Percentiles rank a stretch among this genome's conserved stretches.
Conservation (phyloP, 208 protist genomes). For the Leishmania tropica region DNA sequence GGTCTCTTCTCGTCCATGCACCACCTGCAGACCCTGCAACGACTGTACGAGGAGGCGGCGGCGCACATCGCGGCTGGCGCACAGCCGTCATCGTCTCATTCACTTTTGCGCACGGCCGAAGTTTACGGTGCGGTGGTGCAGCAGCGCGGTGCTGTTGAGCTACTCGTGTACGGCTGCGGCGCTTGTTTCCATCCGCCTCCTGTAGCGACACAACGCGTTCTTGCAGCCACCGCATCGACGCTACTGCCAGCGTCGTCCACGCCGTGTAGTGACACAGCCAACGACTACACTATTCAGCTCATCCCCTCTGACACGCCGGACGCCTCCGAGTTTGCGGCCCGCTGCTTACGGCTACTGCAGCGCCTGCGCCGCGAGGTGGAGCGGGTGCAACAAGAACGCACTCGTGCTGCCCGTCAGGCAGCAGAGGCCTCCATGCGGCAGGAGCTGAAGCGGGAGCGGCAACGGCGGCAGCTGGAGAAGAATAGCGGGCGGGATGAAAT, state of each 20-base stretch:
- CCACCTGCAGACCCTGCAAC: conserved; percentile 17
- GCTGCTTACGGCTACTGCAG: conserved; percentile 20
- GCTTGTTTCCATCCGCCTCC: conserved; percentile 25
- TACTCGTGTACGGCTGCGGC: conserved; percentile 46
- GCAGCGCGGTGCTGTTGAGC: conserved; percentile 67
- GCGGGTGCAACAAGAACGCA: conserved; percentile 6
- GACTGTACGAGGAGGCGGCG: conserved; percentile 16
- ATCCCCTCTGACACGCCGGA: not conserved
- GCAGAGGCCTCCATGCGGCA: conserved; percentile 44
- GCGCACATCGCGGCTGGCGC: not conserved
- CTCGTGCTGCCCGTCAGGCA: conserved; percentile 21
- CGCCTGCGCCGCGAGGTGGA: conserved; percentile 19
- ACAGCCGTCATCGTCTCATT: conserved; percentile 15
- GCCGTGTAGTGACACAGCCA: not conserved
- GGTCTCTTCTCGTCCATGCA: conserved; percentile 40
- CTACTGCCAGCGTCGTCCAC: not conserved
- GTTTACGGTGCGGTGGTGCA: conserved; percentile 51
- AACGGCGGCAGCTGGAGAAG: conserved; percentile 24
- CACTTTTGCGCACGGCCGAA: conserved; percentile 34
- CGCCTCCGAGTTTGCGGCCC: not conserved
- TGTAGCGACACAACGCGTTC: not conserved
- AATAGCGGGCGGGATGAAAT: conserved; percentile 8
- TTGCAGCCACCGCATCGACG: not conserved
- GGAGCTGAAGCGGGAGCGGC: conserved; percentile 30
- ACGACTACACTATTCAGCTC: conserved; percentile 24